A percentile compares a stretch with the other conserved stretches of the same genome.
Conservation (phyloP, 2,329 filamentous ascomycete species). For the Cercospora janseana region DNA sequence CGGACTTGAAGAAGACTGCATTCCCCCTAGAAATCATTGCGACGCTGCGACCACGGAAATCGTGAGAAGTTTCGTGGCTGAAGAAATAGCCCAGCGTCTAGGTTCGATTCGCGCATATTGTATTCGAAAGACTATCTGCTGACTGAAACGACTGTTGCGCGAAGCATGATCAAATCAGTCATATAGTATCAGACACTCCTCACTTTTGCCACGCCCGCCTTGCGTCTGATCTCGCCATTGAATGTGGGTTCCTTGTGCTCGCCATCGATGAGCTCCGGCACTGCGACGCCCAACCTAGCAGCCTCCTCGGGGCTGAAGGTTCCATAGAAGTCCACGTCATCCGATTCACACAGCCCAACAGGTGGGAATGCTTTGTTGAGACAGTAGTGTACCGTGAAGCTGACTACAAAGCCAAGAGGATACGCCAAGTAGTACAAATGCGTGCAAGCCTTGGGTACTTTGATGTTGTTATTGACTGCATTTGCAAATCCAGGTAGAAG, state of each 20-base stretch:
- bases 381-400: conserved; percentile 38
- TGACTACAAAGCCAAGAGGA: conserved; percentile 43
- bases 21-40: no score
- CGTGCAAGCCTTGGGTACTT: conserved; percentile 40
- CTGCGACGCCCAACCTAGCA: conserved; percentile 25
- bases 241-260: no score
- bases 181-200: background rate
- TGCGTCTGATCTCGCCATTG: no score
- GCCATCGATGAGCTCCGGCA: conserved; percentile 19
- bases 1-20: no score
- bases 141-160: no score
- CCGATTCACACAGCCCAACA: conserved; percentile 33
- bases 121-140: no score
- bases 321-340: conserved; percentile 39
- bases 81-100: no score
- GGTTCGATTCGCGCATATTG: no score
- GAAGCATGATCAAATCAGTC: no score
- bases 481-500: conserved; percentile 43
- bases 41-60: no score
- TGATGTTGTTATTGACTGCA: conserved; percentile 41
- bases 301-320: conserved; percentile 37
- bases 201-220: conserved; percentile 2
- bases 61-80: no score
- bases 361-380: conserved; percentile 39
- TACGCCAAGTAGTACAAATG: conserved; percentile 46